Evolutionary conservation across 208 protist species (phyloP), one percentile per base, ranked within the genome.

Genomic region (Angomonas ambiguus): DNA sequence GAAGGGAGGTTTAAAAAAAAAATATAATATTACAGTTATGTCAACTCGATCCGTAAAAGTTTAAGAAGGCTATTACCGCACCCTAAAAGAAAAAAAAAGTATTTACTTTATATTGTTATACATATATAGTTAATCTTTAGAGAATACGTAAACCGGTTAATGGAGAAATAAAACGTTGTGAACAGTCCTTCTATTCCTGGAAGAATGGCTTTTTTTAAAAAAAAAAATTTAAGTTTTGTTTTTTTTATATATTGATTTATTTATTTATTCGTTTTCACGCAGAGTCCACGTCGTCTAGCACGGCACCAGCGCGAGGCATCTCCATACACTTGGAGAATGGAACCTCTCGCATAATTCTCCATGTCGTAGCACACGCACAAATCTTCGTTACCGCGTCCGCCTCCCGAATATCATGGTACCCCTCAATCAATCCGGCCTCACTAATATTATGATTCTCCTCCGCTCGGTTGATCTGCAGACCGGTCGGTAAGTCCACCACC

Each of bases 331-430:
- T 87, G 38, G 85, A 69, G 51, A 92, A 66, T 25, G 87, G 72
- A 18, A 97, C 72, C 20, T 82, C 77, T 59, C 81, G 83, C 80
- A 91, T 94, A 24, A 97, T 61, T 45, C 79, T 45, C 87, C 88
- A 97, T 33, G 87, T 80, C 34, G 74, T 82, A 11, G 82, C 77
- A 55, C 83, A 93, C 10, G 92, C 92, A 41, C 85, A 89, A 1
- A 97, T 87, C 68, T 97, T 97, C 33, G 85, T 85, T 22, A 91
- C 83, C 0, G 78, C 82, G 65, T 97, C 92, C 8, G 83, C 84
- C 57, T 97, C 85, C 27, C 92, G 82, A 69, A 97, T 95, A 55
- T 97, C 92, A 55, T 97, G 92, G 80, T 97, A 97, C 25, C 92
- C 92, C 67, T 93, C 84, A 35, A 97, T 82, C 27, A 80, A 13